Conservation (phyloP, 2,329 filamentous ascomycete genomes). For the Colletotrichum orbiculare region DNA sequence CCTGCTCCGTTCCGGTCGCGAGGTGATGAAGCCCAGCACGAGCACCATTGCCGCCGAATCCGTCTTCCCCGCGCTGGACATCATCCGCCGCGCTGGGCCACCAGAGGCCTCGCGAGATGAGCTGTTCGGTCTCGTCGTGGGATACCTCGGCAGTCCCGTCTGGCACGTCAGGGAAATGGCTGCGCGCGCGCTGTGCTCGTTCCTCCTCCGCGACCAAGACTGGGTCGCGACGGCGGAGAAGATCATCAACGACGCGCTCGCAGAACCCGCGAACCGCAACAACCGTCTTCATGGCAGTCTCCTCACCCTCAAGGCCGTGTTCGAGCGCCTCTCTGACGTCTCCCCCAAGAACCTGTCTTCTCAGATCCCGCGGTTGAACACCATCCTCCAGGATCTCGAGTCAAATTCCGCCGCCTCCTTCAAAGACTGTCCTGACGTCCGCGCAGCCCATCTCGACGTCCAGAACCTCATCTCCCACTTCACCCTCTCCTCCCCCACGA, state of each 20-base stretch:
- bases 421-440: conserved; percentile 51
- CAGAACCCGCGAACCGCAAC: conserved; percentile 45
- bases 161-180: conserved; percentile 89
- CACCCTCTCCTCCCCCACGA: conserved; percentile 21
- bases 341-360: conserved; percentile 48
- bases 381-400: conserved; percentile 41
- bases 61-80: conserved; percentile 85
- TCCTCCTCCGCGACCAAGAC: conserved; percentile 62
- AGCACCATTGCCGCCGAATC: conserved; percentile 67
- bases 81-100: conserved; percentile 77
- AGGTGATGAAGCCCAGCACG: conserved; percentile 53
- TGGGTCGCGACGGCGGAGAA: conserved; percentile 57
- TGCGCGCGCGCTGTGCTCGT: conserved; percentile 76
- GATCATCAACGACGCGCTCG: conserved; percentile 48
- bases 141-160: conserved; percentile 74
- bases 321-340: conserved; percentile 61
- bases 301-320: conserved; percentile 64
- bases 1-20: conserved; percentile 66
- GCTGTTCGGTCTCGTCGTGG: conserved; percentile 68
- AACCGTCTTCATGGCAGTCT: conserved; percentile 71
- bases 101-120: conserved; percentile 66
- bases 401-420: conserved; percentile 22
- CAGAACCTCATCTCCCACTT: conserved; percentile 54
- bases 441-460: conserved; percentile 59
- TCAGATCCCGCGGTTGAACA: conserved; percentile 42